phyloP scores from a whole-genome alignment of 2,329 filamentous ascomycete species.

The Stenocarpella maydis region DNA sequence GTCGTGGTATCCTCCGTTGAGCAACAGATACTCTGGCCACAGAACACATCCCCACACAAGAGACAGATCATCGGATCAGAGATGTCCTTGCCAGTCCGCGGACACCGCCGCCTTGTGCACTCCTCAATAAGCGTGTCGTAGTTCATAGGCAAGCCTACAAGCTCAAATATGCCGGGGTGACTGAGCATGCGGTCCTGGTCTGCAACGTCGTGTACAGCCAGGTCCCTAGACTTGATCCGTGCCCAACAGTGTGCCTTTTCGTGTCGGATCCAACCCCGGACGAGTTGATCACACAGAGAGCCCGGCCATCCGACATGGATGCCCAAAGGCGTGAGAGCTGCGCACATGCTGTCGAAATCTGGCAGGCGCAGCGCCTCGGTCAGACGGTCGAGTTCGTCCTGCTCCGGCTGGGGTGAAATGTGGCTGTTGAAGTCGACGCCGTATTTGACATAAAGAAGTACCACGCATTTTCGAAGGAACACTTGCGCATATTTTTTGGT shows the following conservation, averaged over 20 bases:
- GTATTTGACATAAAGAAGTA: slow-evolving; percentile 87
- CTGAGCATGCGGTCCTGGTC: slow-evolving; percentile 54
- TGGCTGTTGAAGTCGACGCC: slow-evolving; percentile 86
- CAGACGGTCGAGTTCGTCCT: slow-evolving; percentile 83
- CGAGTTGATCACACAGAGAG: slow-evolving; percentile 52
- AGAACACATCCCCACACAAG: slow-evolving; percentile 97
- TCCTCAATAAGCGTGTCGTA: slow-evolving; percentile 94
- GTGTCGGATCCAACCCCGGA: slow-evolving; percentile 78
- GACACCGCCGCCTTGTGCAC: slow-evolving; percentile 83
- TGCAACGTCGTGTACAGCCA: neutral
- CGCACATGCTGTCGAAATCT: slow-evolving; percentile 80
- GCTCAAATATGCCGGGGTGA: slow-evolving; percentile 92
- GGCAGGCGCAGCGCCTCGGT: slow-evolving; percentile 79
- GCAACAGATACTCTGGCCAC: slow-evolving; percentile 92
- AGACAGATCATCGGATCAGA: slow-evolving; percentile 91
- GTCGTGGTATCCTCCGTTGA: slow-evolving; percentile 67
- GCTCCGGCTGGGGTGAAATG: slow-evolving; percentile 67
- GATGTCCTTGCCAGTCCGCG: slow-evolving; percentile 89
- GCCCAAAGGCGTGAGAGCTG: slow-evolving; percentile 59
- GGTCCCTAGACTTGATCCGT: slow-evolving; percentile 12
- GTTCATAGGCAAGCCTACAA: slow-evolving; percentile 89
- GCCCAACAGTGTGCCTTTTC: slow-evolving; percentile 45
- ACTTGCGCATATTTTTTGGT: slow-evolving; percentile 85
- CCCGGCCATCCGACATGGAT: slow-evolving; percentile 58
- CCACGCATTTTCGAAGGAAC: slow-evolving; percentile 84